phyloP scores from a whole-genome alignment of 2,329 filamentous ascomycete species.

The Penicillium sp. region DNA sequence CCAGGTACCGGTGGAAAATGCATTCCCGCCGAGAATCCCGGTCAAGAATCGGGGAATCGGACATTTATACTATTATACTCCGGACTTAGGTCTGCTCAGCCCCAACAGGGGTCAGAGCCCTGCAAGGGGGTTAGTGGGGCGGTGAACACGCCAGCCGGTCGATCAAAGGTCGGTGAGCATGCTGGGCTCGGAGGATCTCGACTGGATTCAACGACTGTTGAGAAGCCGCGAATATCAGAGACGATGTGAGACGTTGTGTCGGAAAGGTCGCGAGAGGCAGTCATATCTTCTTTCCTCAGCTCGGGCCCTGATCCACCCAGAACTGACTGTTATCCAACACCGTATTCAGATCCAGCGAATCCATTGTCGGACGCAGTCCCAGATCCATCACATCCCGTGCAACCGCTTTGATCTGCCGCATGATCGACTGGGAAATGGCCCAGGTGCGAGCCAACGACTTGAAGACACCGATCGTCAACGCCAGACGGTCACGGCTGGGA shows the following conservation, averaged over 20 bases:
- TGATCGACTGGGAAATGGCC: constrained; percentile 61
- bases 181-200: background rate
- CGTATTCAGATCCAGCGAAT: constrained; percentile 29
- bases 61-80: background rate
- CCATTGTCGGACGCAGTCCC: constrained; percentile 31
- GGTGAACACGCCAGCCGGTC: background rate
- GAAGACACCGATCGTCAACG: constrained; percentile 68
- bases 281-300: constrained; percentile 9
- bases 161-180: background rate
- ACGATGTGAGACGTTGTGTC: background rate
- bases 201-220: background rate
- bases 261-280: background rate
- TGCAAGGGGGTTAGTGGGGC: background rate
- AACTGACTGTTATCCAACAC: constrained; percentile 30
- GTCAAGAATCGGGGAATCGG: background rate
- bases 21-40: background rate
- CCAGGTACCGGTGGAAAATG: background rate
- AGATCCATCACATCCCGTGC: constrained; percentile 61
- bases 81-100: background rate
- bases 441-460: constrained; percentile 61
- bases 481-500: constrained; percentile 57
- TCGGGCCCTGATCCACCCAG: constrained; percentile 26
- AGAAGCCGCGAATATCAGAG: background rate
- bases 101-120: background rate
- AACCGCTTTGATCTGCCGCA: constrained; percentile 65